Conservation (phyloP, 306 rosid species). For the Potentilla sterilis region DNA sequence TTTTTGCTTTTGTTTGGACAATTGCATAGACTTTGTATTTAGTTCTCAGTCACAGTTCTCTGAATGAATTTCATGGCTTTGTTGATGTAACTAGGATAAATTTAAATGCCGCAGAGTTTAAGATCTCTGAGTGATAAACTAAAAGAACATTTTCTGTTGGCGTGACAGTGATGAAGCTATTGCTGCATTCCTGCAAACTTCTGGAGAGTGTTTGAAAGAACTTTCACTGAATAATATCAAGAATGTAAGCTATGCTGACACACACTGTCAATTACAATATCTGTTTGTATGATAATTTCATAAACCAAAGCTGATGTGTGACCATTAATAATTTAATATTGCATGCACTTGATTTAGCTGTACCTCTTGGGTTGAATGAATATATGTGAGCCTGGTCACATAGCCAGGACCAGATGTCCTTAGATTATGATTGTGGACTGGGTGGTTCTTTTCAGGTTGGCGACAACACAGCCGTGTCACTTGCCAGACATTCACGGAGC, state of each 20-base stretch:
- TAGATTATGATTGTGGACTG: conserved; percentile 21
- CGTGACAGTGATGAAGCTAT: conserved; percentile 71
- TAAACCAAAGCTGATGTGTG: conserved; percentile 5
- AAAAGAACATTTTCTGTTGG: conserved; percentile 2
- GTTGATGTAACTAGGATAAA: conserved; percentile 8
- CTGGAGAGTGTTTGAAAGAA: conserved; percentile 55
- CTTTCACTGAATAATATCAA: conserved; percentile 69
- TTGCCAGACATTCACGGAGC: conserved; percentile 44
- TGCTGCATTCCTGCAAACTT: conserved; percentile 70
- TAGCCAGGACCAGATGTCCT: conserved; percentile 11
- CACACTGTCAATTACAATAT: neutral
- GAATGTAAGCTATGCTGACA: conserved; percentile 41
- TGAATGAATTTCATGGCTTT: conserved; percentile 1
- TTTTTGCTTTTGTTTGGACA: neutral
- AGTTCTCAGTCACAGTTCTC: neutral
- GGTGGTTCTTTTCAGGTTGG: conserved; percentile 56
- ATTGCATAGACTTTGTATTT: neutral
- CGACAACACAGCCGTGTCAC: conserved; percentile 53
- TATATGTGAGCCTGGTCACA: conserved; percentile 2
- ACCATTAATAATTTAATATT: conserved; percentile 8
- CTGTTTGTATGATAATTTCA: neutral
- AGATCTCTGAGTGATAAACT: conserved; percentile 9
- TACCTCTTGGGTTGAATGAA: conserved; percentile 9
- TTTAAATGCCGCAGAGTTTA: conserved; percentile 10
- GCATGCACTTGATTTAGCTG: conserved; percentile 11